Conservation (phyloP, 2,329 filamentous ascomycete species). For the Venturia oleaginea region DNA sequence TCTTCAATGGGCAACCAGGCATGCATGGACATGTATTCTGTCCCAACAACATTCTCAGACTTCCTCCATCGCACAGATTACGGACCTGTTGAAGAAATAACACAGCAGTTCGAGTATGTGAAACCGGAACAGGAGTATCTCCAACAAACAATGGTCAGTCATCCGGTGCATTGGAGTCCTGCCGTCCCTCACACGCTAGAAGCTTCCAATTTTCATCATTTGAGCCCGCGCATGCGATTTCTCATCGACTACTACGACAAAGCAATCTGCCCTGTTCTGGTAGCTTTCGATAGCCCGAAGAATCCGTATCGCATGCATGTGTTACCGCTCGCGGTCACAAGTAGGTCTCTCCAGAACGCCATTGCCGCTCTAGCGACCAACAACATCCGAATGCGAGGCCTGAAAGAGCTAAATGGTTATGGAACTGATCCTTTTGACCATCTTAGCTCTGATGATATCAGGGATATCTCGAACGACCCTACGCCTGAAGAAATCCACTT, state of each 20-base stretch:
- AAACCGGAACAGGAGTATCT: constrained; percentile 9
- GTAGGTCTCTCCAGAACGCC: constrained; percentile 71
- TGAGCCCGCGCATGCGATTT: constrained; percentile 72
- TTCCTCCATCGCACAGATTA: constrained; percentile 6
- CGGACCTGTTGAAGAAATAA: background rate
- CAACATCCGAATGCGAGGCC: constrained; percentile 78
- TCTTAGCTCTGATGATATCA: constrained; percentile 28
- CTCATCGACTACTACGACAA: constrained; percentile 92
- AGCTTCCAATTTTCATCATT: constrained; percentile 47
- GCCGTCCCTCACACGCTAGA: constrained; percentile 36
- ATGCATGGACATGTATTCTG: background rate
- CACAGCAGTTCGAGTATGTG: background rate
- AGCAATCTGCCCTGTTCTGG: constrained; percentile 83
- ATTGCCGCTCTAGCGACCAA: constrained; percentile 81
- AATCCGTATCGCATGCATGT: constrained; percentile 85
- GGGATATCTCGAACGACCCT: constrained; percentile 44
- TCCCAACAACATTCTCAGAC: constrained; percentile 9
- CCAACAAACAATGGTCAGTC: constrained; percentile 4
- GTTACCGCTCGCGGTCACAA: constrained; percentile 65
- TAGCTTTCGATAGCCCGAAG: constrained; percentile 75
- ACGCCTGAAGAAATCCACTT: constrained; percentile 72
- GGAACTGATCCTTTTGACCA: constrained; percentile 23
- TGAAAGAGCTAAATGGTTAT: constrained; percentile 37
- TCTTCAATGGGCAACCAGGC: background rate
- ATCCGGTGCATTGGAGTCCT: constrained; percentile 19